A percentile compares a stretch with the other conserved stretches of the same genome.
phyloP scores from a whole-genome alignment of 768 basidiomycete species.

The Mrakia gelida region DNA sequence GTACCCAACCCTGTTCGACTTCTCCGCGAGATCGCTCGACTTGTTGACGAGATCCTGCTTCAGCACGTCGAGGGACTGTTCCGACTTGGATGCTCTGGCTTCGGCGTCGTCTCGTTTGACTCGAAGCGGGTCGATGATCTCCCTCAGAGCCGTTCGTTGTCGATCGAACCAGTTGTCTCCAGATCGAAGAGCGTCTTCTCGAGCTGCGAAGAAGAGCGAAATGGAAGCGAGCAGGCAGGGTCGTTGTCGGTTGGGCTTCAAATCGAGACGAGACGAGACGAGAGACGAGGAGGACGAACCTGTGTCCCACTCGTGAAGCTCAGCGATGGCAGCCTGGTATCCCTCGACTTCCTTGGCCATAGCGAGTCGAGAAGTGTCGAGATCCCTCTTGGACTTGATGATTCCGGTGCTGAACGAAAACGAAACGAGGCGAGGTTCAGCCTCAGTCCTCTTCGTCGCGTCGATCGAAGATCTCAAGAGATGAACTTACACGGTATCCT shows the following conservation, averaged over 20 bases:
- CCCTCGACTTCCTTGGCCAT: neutral
- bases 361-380: neutral
- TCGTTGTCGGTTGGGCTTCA: neutral
- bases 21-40: neutral
- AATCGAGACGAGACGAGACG: neutral
- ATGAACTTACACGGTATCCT: neutral
- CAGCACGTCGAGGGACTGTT: neutral
- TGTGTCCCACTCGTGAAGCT: neutral
- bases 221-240: neutral
- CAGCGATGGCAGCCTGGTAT: neutral
- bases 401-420: neutral
- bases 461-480: neutral
- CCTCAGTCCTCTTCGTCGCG: no score
- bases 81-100: neutral
- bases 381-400: neutral
- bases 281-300: neutral
- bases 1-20: neutral
- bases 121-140: neutral
- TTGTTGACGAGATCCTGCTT: slow-evolving; percentile 1
- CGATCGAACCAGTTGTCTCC: neutral
- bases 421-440: no score
- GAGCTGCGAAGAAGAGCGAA: neutral
- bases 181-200: neutral
- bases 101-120: neutral
- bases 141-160: neutral